These are phyloP conservation scores for Casuarina equisetifolia DNA, from an alignment of 306 rosid genomes.

Conservation along the genomic window DNA sequence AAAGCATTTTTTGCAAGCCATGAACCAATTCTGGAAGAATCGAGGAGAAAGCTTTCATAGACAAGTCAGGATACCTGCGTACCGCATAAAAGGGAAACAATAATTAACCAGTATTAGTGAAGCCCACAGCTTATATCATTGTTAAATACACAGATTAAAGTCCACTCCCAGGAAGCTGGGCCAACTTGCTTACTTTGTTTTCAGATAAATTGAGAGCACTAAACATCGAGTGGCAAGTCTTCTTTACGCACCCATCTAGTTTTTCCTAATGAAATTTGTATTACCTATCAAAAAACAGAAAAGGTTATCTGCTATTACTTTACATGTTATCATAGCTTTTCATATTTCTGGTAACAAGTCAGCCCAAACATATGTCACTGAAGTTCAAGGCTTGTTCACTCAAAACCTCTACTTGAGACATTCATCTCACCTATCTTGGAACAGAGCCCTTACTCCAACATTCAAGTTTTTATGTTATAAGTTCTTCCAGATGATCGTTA, in stretches of 20 bases:
- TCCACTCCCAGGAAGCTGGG: neutral
- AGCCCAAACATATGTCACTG: no score
- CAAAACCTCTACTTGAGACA: no score
- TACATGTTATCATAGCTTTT: no score
- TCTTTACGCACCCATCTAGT: no score
- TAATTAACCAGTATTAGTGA: neutral
- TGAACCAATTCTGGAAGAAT: conserved; percentile 82
- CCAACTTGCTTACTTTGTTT: neutral
- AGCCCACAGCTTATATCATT: neutral
- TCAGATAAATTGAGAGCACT: neutral
- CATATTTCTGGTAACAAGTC: no score
- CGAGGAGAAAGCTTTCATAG: conserved; percentile 80
- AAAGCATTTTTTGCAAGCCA: conserved; percentile 92
- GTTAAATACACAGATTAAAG: neutral
- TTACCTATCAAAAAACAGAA: neutral
- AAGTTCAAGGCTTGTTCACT: no score
- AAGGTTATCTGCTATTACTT: neutral
- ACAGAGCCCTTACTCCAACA: no score
- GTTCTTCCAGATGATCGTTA: no score
- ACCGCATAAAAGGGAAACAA: conserved; percentile 58
- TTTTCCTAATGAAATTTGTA: no score
- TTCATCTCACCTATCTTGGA: no score
- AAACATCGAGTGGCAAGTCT: neutral
- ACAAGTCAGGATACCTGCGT: conserved; percentile 87
- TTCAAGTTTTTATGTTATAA: no score